Evolutionary conservation across 495 filamentous ascomycete genomes (phyloP).

Genomic region (Neurospora sublineolata): DNA sequence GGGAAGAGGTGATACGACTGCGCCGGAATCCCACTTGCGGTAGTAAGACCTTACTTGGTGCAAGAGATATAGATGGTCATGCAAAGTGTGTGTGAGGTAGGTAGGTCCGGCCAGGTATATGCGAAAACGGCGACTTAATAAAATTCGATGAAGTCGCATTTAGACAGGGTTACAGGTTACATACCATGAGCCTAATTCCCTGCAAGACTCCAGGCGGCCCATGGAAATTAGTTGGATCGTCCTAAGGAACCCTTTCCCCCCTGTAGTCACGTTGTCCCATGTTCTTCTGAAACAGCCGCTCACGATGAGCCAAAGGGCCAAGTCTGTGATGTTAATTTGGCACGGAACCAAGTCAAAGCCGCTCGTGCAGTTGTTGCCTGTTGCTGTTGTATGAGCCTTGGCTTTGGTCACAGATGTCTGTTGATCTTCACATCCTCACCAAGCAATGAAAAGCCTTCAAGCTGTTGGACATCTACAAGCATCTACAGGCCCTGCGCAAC

Average conservation of each 20-base stretch:
- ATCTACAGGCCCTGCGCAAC: not conserved
- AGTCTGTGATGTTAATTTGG: not conserved
- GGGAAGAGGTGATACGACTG: not conserved
- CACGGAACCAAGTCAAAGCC: not conserved
- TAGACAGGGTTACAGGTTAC: not conserved
- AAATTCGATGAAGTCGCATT: not conserved
- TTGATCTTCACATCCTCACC: not conserved
- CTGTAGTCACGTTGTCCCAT: not conserved
- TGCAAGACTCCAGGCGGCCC: not conserved
- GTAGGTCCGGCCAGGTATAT: not conserved
- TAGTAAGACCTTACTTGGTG: not conserved
- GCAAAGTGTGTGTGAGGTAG: not conserved
- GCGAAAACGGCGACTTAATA: not conserved
- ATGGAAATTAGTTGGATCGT: not conserved
- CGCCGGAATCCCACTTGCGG: not conserved
- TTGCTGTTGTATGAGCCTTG: not conserved
- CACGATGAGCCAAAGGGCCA: not conserved
- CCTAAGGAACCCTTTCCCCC: not conserved
- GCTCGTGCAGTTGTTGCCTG: not conserved
- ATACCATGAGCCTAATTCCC: not conserved
- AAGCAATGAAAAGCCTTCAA: not conserved
- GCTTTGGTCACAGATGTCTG: not conserved
- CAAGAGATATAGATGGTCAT: not conserved
- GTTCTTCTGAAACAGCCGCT: not conserved
- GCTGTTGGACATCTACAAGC: not conserved